Conservation (phyloP, 257 asterid species). For the Capsicum pubescens region DNA sequence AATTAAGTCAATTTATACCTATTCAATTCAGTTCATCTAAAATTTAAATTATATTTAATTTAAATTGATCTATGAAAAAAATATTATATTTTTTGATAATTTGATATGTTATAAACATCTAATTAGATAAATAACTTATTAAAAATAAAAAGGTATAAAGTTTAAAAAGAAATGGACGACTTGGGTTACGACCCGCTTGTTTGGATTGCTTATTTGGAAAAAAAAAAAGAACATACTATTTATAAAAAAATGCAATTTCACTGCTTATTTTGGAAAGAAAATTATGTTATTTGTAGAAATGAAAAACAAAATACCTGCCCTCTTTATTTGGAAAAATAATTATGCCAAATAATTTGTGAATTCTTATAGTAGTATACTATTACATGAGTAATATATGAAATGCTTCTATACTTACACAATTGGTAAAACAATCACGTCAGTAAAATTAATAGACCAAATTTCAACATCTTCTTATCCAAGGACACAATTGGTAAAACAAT, state of each 20-base stretch:
- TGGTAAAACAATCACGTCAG: background rate
- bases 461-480: background rate
- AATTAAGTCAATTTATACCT: background rate
- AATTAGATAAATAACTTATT: no score
- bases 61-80: background rate
- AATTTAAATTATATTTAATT: background rate
- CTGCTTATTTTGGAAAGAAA: background rate
- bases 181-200: no score
- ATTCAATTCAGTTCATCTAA: background rate
- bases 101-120: background rate
- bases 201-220: no score
- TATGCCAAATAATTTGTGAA: background rate
- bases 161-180: no score
- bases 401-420: background rate
- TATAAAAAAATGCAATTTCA: no score
- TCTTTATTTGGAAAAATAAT: background rate
- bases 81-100: no score
- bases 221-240: no score
- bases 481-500: background rate
- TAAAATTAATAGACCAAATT: background rate
- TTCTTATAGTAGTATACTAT: background rate
- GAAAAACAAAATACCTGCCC: background rate
- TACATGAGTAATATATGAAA: background rate
- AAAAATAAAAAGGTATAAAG: no score
- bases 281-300: background rate